phyloP scores from a whole-genome alignment of 2,329 filamentous ascomycete species.

The Trichoderma sp. region DNA sequence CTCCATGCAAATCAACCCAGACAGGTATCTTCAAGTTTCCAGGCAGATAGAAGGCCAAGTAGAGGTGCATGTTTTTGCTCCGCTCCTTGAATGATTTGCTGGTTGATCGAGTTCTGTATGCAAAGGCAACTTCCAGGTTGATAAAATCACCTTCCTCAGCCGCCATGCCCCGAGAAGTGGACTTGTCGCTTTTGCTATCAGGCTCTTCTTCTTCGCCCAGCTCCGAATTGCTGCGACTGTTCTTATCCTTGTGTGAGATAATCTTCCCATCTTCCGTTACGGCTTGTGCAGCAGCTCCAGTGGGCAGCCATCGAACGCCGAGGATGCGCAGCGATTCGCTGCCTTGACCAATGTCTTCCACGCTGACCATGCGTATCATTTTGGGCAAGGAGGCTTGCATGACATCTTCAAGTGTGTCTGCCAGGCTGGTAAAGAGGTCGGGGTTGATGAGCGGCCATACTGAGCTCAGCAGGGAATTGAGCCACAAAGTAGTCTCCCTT shows the following conservation, averaged over 20 bases:
- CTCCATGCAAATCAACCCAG: constrained; percentile 71
- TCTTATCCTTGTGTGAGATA: constrained; percentile 33
- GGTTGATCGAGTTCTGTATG: constrained; percentile 64
- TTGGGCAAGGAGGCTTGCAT: constrained; percentile 74
- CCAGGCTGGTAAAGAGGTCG: constrained; percentile 65
- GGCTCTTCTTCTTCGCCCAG: constrained; percentile 35
- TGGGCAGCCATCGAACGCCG: constrained; percentile 69
- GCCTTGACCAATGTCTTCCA: constrained; percentile 74
- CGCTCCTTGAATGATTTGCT: constrained; percentile 64
- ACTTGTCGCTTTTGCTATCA: constrained; percentile 31
- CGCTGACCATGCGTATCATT: constrained; percentile 69
- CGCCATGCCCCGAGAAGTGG: constrained; percentile 60
- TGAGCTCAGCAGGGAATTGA: constrained; percentile 65
- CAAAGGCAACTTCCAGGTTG: constrained; percentile 72
- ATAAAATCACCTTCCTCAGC: constrained; percentile 76
- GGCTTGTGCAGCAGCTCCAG: constrained; percentile 62
- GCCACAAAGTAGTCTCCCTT: constrained; percentile 67
- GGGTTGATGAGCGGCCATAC: constrained; percentile 76
- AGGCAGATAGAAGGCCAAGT: constrained; percentile 66
- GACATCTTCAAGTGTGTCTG: constrained; percentile 72
- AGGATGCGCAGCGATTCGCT: constrained; percentile 68
- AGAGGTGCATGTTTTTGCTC: constrained; percentile 64
- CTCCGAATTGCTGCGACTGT: constrained; percentile 23
- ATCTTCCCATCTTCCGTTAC: constrained; percentile 59
- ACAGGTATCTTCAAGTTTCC: constrained; percentile 56